phyloP scores from a whole-genome alignment of 2,329 filamentous ascomycete genomes.

The Madurella fahalii region DNA sequence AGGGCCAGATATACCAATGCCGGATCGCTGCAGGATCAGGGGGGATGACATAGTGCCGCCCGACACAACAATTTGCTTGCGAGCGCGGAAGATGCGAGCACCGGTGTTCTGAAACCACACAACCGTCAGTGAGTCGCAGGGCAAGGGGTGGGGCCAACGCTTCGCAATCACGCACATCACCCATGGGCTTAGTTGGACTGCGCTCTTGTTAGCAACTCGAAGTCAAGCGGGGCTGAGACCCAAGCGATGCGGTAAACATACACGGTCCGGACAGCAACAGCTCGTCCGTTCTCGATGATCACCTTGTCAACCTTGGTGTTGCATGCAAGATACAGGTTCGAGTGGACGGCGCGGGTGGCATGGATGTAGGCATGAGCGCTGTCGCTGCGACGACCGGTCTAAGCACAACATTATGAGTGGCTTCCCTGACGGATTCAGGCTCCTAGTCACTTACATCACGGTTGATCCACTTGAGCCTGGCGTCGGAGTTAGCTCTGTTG shows the following conservation, averaged over 20 bases:
- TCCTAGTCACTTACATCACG: constrained; percentile 43
- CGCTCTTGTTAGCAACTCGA: background rate
- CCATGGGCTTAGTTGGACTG: constrained; percentile 37
- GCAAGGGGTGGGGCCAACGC: too few species aligned
- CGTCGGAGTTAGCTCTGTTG: background rate
- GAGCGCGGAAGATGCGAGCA: constrained; percentile 56
- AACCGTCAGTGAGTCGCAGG: background rate
- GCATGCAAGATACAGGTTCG: constrained; percentile 66
- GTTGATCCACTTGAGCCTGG: constrained; percentile 75
- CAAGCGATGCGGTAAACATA: constrained; percentile 3
- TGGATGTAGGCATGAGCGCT: constrained; percentile 76
- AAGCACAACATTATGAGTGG: constrained; percentile 4
- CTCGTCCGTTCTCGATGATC: constrained; percentile 66
- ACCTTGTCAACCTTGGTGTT: constrained; percentile 78
- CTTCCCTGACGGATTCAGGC: background rate
- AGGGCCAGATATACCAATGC: constrained; percentile 47
- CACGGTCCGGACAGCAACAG: constrained; percentile 68
- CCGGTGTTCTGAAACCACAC: constrained; percentile 28
- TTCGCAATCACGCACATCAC: constrained; percentile 3
- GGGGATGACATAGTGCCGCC: constrained; percentile 71
- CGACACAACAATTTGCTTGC: constrained; percentile 70
- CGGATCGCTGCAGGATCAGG: constrained; percentile 70
- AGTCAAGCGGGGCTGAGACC: too few species aligned
- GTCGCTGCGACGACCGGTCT: constrained; percentile 69
- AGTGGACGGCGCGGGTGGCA: constrained; percentile 64